Evolutionary conservation across 2,329 filamentous ascomycete genomes (phyloP).

Genomic region (Diaporthe longicolla): DNA sequence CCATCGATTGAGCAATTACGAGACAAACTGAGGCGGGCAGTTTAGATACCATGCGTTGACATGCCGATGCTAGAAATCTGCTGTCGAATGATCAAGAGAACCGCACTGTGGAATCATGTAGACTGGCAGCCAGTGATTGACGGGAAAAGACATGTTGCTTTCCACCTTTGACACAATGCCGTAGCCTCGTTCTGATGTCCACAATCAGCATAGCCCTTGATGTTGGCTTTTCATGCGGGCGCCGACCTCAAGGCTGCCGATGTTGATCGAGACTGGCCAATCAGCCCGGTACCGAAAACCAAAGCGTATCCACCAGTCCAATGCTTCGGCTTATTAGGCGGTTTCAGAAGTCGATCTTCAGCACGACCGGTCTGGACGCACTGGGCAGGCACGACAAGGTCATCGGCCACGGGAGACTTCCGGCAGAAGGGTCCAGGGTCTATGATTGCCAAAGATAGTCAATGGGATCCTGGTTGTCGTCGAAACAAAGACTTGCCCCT

Average conservation of each 20-base stretch:
- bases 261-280: constrained; percentile 26
- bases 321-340: constrained; percentile 24
- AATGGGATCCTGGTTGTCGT: constrained; percentile 26
- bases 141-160: neutral
- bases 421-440: constrained; percentile 25
- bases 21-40: neutral
- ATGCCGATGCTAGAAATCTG: neutral
- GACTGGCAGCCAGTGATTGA: neutral
- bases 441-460: constrained; percentile 7
- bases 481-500: constrained; percentile 33
- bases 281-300: constrained; percentile 18
- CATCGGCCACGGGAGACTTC: constrained; percentile 33
- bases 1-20: neutral
- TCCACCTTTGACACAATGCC: neutral
- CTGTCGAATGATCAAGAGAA: neutral
- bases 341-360: constrained; percentile 40
- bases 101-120: neutral
- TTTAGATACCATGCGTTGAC: neutral
- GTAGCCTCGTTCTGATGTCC: constrained; percentile 17
- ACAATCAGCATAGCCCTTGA: constrained; percentile 26
- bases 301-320: constrained; percentile 28
- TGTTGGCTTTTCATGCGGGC: constrained; percentile 16
- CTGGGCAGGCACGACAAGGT: constrained; percentile 26
- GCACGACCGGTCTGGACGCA: constrained; percentile 32
- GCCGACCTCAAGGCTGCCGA: constrained; percentile 30